phyloP scores from a whole-genome alignment of 139 green algal species.

The Chlamydomonas urium region DNA sequence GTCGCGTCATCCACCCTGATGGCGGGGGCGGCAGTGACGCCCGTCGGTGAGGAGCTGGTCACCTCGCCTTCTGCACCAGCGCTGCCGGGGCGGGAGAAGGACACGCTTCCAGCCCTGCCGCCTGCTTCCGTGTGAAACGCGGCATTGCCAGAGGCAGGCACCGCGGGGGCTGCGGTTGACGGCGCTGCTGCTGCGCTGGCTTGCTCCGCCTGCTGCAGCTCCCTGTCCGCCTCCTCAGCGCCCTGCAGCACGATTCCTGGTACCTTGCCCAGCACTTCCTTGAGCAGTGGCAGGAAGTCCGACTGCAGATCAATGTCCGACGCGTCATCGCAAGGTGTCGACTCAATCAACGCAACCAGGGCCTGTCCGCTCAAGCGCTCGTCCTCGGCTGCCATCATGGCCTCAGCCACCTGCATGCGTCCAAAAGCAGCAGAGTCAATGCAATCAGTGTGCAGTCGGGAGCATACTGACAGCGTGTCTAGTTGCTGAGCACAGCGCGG shows the following conservation, averaged over 20 bases:
- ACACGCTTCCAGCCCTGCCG: not conserved
- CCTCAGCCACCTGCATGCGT: slow-evolving; percentile 29
- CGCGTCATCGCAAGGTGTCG: slow-evolving; percentile 22
- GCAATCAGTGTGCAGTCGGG: too few relatives aligned
- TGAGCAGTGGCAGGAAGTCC: slow-evolving; percentile 52
- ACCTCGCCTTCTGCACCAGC: not conserved
- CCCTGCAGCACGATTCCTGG: slow-evolving; percentile 13
- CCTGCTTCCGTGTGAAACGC: not conserved
- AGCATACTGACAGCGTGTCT: too few relatives aligned
- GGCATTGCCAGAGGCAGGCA: too few relatives aligned
- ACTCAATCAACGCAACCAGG: slow-evolving; percentile 51
- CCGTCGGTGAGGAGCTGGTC: not conserved
- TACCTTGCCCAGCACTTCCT: slow-evolving; percentile 46
- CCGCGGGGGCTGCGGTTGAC: not conserved
- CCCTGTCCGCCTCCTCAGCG: not conserved
- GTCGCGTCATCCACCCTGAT: slow-evolving; percentile 36
- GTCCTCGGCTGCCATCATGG: slow-evolving; percentile 39
- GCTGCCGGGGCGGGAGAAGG: not conserved
- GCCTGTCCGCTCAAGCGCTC: slow-evolving; percentile 30
- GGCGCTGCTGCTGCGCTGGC: not conserved
- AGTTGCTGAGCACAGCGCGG: too few relatives aligned
- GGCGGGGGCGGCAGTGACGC: not conserved
- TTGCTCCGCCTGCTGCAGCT: not conserved
- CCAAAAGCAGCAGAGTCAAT: too few relatives aligned
- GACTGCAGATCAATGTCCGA: slow-evolving; percentile 30